Base-by-base conservation (phyloP, 495 filamentous ascomycete genomes). In the Neurospora sp. region DNA sequence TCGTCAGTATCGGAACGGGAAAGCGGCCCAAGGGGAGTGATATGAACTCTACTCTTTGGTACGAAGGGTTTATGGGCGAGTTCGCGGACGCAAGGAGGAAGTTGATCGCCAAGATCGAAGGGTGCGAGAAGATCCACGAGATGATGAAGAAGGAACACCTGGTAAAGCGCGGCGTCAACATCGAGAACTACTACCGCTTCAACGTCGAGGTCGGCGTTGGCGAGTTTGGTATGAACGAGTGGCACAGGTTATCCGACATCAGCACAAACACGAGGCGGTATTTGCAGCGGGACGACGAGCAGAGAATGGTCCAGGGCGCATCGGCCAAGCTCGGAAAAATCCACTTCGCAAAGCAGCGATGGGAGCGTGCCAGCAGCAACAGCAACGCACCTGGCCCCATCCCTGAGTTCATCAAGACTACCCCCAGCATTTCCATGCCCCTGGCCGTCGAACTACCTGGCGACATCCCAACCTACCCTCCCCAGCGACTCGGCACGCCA, bases 141-240 rank as follows among this genome's bases (percentile, higher is more conserved):
- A 84, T 87, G 70, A 97, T 99, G 91, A 85, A 92, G 68, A 82
- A 82, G 42, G 92, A 94, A 31, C 87, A 92, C 70, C 86, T 98
- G 27, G 84, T 88, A 14, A 91, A 91, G 79, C 89, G 93, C 39
- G 88, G 91, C 27, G 93, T 98, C 70, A 92, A 90, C 74, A 87
- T 90, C 68, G 94, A 97, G 71, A 94, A 97, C 80, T 99, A 99
- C 86, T 97, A 94, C 81, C 92, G 96, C n/a, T 86, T 97, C 37
- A 99, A 99, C 74, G 96, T 98, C 35, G 95, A 98, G 77, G 92
- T 97, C 6, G 96, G 96, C 0, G 96, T 99, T 31, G 96, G 96
- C 53, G 96, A 99, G 78, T 98, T 98, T 79, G 95, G 93, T 69
- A 97, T 99, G 93, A 98, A 98, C 79, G 96, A 98, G 78, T 99